Conservation (phyloP, 2,329 filamentous ascomycete genomes). For the Chlorencoelia australis region DNA sequence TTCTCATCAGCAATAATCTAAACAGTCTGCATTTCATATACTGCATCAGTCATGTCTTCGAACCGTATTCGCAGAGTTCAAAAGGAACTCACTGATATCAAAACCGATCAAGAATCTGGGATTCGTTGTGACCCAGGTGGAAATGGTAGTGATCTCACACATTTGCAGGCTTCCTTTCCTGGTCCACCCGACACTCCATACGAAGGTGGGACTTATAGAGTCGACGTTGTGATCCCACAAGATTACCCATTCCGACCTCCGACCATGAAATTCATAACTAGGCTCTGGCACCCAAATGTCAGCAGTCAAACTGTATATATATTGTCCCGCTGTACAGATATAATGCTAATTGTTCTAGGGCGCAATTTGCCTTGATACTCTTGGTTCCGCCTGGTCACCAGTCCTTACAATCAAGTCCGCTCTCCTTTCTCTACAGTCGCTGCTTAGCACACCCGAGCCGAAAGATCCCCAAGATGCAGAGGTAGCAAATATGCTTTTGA, state of each 20-base stretch:
- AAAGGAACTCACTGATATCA: constrained; percentile 70
- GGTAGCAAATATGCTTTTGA: constrained; percentile 81
- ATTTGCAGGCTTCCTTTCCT: constrained; percentile 72
- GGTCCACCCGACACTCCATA: constrained; percentile 92
- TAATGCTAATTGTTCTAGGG: constrained; percentile 47
- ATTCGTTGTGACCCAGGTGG: constrained; percentile 60
- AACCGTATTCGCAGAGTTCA: constrained; percentile 43
- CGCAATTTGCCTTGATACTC: constrained; percentile 91
- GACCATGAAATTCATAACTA: constrained; percentile 82
- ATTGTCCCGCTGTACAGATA: neutral
- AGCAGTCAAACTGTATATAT: constrained; percentile 76
- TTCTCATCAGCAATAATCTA: no score
- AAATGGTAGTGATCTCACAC: constrained; percentile 54
- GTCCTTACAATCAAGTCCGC: constrained; percentile 95
- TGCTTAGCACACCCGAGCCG: constrained; percentile 87
- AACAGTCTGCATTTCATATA: no score
- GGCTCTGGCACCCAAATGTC: constrained; percentile 95
- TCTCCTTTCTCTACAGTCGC: constrained; percentile 82
- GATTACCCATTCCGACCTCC: constrained; percentile 93
- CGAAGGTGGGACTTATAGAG: constrained; percentile 68
- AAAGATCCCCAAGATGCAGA: constrained; percentile 96
- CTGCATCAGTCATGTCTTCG: constrained; percentile 22
- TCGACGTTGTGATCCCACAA: constrained; percentile 79
- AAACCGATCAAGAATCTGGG: constrained; percentile 64
- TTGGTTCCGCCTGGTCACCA: constrained; percentile 84